Evolutionary conservation across 23 red algal species (phyloP).

Genomic region (Gracilaria vermiculophylla): DNA sequence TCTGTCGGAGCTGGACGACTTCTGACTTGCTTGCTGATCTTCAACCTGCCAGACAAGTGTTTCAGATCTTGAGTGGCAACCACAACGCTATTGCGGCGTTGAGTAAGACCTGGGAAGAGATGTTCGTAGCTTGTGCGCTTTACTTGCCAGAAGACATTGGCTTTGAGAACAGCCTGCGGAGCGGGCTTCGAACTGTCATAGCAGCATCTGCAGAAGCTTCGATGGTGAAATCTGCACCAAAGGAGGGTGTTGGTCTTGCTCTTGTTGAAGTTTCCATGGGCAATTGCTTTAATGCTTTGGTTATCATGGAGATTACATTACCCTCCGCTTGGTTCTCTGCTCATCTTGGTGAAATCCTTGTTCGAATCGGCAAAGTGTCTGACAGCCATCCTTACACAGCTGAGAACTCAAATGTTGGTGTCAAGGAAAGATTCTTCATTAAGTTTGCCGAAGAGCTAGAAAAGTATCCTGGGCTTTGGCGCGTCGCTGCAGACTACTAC

Average conservation of each 20-base stretch:
- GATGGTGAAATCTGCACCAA: conserved; percentile 18
- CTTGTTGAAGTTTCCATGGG: conserved; percentile 55
- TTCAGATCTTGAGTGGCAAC: conserved; percentile 33
- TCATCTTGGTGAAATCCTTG: conserved; percentile 59
- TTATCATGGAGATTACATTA: conserved; percentile 23
- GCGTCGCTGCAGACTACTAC: conserved; percentile 68
- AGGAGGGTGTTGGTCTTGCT: conserved; percentile 37
- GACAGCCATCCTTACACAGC: not conserved
- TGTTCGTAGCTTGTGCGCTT: conserved; percentile 41
- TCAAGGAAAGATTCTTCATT: conserved; percentile 17
- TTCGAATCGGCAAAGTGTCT: conserved; percentile 16
- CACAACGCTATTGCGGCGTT: not conserved
- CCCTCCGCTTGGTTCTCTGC: conserved; percentile 53
- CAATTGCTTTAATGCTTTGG: conserved; percentile 20
- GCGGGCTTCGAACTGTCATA: conserved; percentile 15
- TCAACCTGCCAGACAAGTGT: conserved; percentile 8
- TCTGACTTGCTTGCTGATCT: not conserved
- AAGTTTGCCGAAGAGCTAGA: conserved; percentile 53
- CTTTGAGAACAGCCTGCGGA: not conserved
- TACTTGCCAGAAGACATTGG: conserved; percentile 4
- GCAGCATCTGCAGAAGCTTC: conserved; percentile 3
- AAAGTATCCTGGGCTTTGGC: conserved; percentile 45
- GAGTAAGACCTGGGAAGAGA: conserved; percentile 53
- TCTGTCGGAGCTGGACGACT: conserved; percentile 32
- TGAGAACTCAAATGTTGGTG: not conserved